A percentile compares a stretch with the other conserved stretches of the same genome.
Conservation (phyloP, 345 rosid genomes). For the Pugionium cornutum region DNA sequence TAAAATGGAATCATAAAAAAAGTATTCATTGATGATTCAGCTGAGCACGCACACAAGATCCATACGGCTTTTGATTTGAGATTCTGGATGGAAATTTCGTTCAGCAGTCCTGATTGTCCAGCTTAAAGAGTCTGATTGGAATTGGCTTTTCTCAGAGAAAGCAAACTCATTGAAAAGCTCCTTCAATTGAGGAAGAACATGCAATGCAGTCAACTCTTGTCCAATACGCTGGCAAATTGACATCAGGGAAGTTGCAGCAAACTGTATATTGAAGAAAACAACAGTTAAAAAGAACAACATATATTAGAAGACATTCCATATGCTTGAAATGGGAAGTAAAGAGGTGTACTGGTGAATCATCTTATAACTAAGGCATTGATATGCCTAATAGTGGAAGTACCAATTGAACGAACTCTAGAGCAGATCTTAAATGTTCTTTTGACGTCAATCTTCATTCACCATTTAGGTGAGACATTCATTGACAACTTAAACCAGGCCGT, state of each 20-base stretch:
- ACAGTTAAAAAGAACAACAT: slow-evolving; percentile 15
- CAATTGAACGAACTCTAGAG: slow-evolving; percentile 2
- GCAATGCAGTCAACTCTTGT: slow-evolving; percentile 78
- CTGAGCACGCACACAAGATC: slow-evolving; percentile 85
- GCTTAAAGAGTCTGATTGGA: slow-evolving; percentile 51
- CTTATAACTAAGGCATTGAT: not conserved
- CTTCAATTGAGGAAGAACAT: slow-evolving; percentile 89
- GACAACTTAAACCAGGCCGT: slow-evolving; percentile 23
- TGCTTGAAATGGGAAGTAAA: slow-evolving; percentile 19
- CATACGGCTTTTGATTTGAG: slow-evolving; percentile 75
- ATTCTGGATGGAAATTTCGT: slow-evolving; percentile 51
- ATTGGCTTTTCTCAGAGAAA: slow-evolving; percentile 67
- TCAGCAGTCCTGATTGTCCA: slow-evolving; percentile 49
- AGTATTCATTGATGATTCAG: slow-evolving; percentile 11
- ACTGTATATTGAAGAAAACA: slow-evolving; percentile 49
- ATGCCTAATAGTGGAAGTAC: slow-evolving; percentile 19
- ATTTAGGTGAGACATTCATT: not conserved
- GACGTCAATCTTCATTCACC: not conserved
- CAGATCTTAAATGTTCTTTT: not conserved
- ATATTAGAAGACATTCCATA: slow-evolving; percentile 18
- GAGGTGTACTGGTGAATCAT: slow-evolving; percentile 9
- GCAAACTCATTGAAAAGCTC: slow-evolving; percentile 94
- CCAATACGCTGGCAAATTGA: slow-evolving; percentile 87
- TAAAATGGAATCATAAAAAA: slow-evolving; percentile 15
- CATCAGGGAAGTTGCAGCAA: slow-evolving; percentile 72